Evolutionary conservation across 805 yeast genomes (phyloP).

Genomic region (Ogataea corticis): DNA sequence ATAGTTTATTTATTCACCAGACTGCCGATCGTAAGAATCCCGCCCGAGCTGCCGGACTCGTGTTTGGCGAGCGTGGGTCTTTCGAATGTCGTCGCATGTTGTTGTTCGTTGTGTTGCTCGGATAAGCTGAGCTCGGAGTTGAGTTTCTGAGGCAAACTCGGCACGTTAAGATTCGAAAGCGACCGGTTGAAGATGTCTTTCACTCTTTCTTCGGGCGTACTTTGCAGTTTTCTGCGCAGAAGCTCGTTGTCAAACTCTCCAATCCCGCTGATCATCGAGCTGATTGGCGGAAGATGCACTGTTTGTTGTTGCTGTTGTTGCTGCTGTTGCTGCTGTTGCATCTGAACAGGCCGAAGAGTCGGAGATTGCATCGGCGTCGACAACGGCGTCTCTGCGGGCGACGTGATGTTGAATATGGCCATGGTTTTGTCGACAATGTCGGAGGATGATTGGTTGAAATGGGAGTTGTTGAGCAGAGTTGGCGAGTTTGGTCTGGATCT

Average conservation of each 20-base stretch:
- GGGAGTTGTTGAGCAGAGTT: conserved; percentile 13
- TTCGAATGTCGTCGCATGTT: not conserved
- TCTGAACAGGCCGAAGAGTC: conserved; percentile 30
- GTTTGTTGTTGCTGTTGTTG: conserved; percentile 7
- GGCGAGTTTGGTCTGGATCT: conserved; percentile 55
- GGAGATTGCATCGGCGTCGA: conserved; percentile 40
- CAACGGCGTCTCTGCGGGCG: conserved; percentile 37
- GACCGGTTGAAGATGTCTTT: conserved; percentile 30
- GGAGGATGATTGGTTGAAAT: too few species aligned
- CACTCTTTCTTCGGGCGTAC: conserved; percentile 29
- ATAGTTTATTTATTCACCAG: conserved; percentile 16
- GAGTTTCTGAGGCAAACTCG: conserved; percentile 12
- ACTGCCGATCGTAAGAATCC: conserved; percentile 24
- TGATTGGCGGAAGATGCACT: conserved; percentile 35
- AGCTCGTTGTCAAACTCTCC: conserved; percentile 29
- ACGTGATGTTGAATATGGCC: conserved; percentile 34
- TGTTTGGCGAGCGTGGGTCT: conserved; percentile 14
- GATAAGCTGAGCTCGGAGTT: conserved; percentile 14
- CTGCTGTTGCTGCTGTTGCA: conserved; percentile 8
- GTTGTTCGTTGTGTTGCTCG: not conserved
- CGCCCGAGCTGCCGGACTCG: conserved; percentile 17
- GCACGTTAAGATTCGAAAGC: conserved; percentile 27
- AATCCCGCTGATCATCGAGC: conserved; percentile 32
- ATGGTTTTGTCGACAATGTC: conserved; percentile 22
- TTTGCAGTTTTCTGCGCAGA: conserved; percentile 24